These are phyloP conservation scores for Linum lewisii DNA, from an alignment of 345 rosid genomes.

Conservation along the genomic window DNA sequence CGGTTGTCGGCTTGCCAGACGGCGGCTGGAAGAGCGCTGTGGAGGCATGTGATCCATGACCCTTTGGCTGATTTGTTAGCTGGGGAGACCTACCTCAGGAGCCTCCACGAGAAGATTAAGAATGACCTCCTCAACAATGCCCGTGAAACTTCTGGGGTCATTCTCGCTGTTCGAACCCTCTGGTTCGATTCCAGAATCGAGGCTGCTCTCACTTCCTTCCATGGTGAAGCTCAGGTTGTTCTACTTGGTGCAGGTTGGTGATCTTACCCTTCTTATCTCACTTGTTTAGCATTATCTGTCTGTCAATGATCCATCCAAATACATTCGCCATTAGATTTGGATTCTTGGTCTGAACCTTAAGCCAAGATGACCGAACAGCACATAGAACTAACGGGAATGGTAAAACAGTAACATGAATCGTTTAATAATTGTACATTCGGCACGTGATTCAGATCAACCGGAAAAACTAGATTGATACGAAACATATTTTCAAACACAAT, in stretches of 20 bases:
- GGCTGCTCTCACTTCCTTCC: slow-evolving; percentile 54
- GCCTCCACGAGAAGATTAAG: slow-evolving; percentile 62
- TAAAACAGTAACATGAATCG: too few relatives aligned
- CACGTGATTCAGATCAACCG: too few relatives aligned
- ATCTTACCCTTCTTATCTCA: slow-evolving; percentile 2
- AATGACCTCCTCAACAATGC: slow-evolving; percentile 62
- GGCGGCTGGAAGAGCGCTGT: slow-evolving; percentile 88
- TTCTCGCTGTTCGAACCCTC: slow-evolving; percentile 76
- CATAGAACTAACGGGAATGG: too few relatives aligned
- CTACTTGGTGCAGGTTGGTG: slow-evolving; percentile 89
- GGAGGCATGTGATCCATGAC: slow-evolving; percentile 72
- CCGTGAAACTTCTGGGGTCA: slow-evolving; percentile 67
- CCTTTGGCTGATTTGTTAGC: slow-evolving; percentile 78
- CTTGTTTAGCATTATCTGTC: neutral
- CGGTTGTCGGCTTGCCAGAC: slow-evolving; percentile 75
- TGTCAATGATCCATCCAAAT: too few relatives aligned
- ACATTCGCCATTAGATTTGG: too few relatives aligned
- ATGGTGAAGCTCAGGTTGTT: slow-evolving; percentile 53
- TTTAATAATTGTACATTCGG: too few relatives aligned
- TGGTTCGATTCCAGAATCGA: slow-evolving; percentile 84
- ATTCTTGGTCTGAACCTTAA: too few relatives aligned
- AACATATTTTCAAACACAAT: too few relatives aligned
- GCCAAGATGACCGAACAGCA: too few relatives aligned
- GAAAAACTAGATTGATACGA: too few relatives aligned
- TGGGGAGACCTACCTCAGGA: slow-evolving; percentile 69